phyloP scores from a whole-genome alignment of 2,329 filamentous ascomycete genomes.

The Aspergillus hortae region DNA sequence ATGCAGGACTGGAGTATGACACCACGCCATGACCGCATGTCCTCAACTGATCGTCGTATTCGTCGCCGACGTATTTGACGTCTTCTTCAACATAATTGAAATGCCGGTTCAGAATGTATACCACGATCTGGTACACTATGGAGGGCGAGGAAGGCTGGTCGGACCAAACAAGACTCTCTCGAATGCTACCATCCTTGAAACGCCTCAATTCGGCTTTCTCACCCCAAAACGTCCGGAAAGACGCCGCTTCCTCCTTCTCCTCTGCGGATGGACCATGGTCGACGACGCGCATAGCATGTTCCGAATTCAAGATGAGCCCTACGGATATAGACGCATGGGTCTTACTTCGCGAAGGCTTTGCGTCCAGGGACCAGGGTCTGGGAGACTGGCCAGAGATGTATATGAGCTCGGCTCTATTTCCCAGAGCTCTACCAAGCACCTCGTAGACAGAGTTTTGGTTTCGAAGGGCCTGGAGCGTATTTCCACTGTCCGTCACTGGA shows the following conservation, averaged over 20 bases:
- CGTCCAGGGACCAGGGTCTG: conserved; percentile 48
- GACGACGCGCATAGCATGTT: conserved; percentile 69
- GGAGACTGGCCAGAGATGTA: conserved; percentile 49
- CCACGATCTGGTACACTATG: conserved; percentile 75
- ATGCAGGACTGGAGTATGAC: conserved; percentile 50
- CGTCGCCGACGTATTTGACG: conserved; percentile 50
- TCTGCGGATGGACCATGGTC: conserved; percentile 87
- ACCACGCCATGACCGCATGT: conserved; percentile 30
- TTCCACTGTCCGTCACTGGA: conserved; percentile 21
- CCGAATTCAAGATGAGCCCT: conserved; percentile 68
- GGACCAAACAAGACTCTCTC: conserved; percentile 86
- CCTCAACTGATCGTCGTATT: conserved; percentile 42
- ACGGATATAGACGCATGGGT: conserved; percentile 50
- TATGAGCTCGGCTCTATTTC: conserved; percentile 69
- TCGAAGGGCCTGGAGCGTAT: conserved; percentile 26
- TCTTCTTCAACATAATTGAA: conserved; percentile 58
- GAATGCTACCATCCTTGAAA: conserved; percentile 91
- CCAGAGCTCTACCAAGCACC: conserved; percentile 67
- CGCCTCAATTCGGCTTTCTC: conserved; percentile 87
- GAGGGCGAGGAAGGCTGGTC: conserved; percentile 57
- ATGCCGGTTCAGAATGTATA: conserved; percentile 67
- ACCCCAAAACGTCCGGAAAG: conserved; percentile 91
- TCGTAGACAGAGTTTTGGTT: conserved; percentile 52
- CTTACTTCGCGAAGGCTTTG: conserved; percentile 28
- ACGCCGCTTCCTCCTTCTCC: conserved; percentile 73